Conservation (phyloP, 1,284 basidiomycete genomes). For the Filobasidium uniguttulatum region DNA sequence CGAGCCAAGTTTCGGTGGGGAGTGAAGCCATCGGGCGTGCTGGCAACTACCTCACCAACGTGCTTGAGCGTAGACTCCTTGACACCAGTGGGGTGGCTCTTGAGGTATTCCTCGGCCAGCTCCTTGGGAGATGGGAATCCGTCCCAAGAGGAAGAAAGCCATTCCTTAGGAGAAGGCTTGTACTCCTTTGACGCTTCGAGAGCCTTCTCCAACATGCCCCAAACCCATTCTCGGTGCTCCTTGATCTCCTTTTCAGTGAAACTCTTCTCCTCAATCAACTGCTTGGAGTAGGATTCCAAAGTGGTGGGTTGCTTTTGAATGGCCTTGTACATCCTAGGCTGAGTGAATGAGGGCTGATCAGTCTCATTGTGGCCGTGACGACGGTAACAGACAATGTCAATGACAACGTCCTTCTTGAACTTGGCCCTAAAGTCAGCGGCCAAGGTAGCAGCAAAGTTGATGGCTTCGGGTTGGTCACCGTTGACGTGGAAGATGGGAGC, state of each 20-base stretch:
- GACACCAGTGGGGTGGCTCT: slow-evolving; percentile 74
- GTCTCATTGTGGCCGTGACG: slow-evolving; percentile 99
- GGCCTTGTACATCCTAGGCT: slow-evolving; percentile 97
- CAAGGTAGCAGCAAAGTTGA: slow-evolving; percentile 94
- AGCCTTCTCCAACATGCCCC: slow-evolving; percentile 94
- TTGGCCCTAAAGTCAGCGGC: slow-evolving; percentile 97
- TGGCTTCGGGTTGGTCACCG: slow-evolving; percentile 95
- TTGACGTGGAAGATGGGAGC: slow-evolving; percentile 99
- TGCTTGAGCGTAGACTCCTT: slow-evolving; percentile 64
- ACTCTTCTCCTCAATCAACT: slow-evolving; percentile 77
- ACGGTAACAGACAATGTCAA: slow-evolving; percentile 98
- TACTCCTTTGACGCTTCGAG: slow-evolving; percentile 84
- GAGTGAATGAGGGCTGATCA: slow-evolving; percentile 97
- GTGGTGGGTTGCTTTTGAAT: slow-evolving; percentile 90
- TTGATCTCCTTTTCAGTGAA: slow-evolving; percentile 95
- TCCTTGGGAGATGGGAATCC: slow-evolving; percentile 97
- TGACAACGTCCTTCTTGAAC: slow-evolving; percentile 97
- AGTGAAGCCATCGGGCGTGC: slow-evolving; percentile 70
- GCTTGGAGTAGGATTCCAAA: slow-evolving; percentile 80
- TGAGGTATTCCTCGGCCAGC: slow-evolving; percentile 80
- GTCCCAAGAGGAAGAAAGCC: slow-evolving; percentile 96
- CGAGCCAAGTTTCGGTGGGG: slow-evolving; percentile 89
- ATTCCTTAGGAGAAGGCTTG: slow-evolving; percentile 81
- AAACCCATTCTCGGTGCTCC: slow-evolving; percentile 98
- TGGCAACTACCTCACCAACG: slow-evolving; percentile 74